These are phyloP conservation scores for Alternaria gaisen DNA, from an alignment of 2,329 filamentous ascomycete genomes.

Conservation along the genomic window DNA sequence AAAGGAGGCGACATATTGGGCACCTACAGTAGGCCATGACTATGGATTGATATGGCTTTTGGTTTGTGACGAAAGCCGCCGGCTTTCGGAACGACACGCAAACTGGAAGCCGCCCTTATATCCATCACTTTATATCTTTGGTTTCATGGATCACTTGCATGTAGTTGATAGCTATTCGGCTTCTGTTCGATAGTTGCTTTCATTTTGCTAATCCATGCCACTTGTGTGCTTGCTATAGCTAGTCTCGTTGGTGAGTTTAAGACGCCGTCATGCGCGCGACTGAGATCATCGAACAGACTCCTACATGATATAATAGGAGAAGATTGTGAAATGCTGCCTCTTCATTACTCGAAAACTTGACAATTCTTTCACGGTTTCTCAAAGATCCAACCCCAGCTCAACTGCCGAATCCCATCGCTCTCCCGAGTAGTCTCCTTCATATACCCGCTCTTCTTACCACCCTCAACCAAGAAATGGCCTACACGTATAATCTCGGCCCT, in stretches of 20 bases:
- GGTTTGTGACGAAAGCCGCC: neutral
- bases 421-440: neutral
- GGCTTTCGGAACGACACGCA: neutral
- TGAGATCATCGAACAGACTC: no score
- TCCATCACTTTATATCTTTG: neutral
- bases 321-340: neutral
- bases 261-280: no score
- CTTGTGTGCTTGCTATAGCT: no score
- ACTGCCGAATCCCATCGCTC: neutral
- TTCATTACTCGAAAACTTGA: neutral
- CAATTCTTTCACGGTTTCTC: neutral
- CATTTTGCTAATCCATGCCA: no score
- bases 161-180: neutral
- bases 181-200: no score
- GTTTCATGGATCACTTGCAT: neutral
- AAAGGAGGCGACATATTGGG: neutral
- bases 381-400: neutral
- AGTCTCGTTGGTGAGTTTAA: no score
- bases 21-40: neutral
- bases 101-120: neutral
- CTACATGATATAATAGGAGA: no score
- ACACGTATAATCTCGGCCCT: neutral
- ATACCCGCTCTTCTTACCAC: neutral
- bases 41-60: neutral
- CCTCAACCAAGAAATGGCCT: neutral